A percentile compares a stretch with the other conserved stretches of the same genome.
Conservation (phyloP, 805 yeast species). For the Cyberlindnera meyerae region DNA sequence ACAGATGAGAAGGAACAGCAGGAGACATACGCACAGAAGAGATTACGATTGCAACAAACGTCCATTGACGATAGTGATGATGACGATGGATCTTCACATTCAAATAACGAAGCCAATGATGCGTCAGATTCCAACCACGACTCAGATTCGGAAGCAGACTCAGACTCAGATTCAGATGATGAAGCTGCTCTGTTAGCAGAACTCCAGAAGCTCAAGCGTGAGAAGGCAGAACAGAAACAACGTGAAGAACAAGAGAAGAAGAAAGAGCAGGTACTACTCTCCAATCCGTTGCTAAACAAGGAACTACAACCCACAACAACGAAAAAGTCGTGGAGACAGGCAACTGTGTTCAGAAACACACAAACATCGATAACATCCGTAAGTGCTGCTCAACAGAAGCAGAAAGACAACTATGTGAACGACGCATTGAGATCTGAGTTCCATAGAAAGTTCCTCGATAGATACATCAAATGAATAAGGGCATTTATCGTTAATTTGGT, state of each 20-base stretch:
- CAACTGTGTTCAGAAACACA: conserved; percentile 26
- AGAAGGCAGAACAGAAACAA: conserved; percentile 26
- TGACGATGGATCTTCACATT: conserved; percentile 24
- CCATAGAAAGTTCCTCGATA: conserved; percentile 22
- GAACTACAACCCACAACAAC: conserved; percentile 5
- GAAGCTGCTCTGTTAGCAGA: conserved; percentile 41
- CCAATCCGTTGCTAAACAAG: conserved; percentile 26
- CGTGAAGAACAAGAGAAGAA: conserved; percentile 25
- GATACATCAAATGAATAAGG: conserved; percentile 20
- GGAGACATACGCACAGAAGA: conserved; percentile 12
- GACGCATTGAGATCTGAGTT: conserved; percentile 23
- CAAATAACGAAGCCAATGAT: conserved; percentile 1
- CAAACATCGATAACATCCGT: conserved; percentile 14
- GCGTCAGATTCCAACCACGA: conserved; percentile 25
- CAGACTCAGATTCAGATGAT: conserved; percentile 33
- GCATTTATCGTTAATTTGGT: no score
- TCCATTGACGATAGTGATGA: conserved; percentile 31
- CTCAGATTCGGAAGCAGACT: not conserved
- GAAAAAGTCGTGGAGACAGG: conserved; percentile 32
- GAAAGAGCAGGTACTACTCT: conserved; percentile 19
- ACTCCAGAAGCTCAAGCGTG: conserved; percentile 34
- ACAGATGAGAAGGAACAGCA: conserved; percentile 3
- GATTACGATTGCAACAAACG: conserved; percentile 23
- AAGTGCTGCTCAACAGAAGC: conserved; percentile 13
- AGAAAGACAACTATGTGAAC: conserved; percentile 29